Evolutionary conservation across 2,329 filamentous ascomycete species (phyloP).

Genomic region (Aureobasidium sp.): DNA sequence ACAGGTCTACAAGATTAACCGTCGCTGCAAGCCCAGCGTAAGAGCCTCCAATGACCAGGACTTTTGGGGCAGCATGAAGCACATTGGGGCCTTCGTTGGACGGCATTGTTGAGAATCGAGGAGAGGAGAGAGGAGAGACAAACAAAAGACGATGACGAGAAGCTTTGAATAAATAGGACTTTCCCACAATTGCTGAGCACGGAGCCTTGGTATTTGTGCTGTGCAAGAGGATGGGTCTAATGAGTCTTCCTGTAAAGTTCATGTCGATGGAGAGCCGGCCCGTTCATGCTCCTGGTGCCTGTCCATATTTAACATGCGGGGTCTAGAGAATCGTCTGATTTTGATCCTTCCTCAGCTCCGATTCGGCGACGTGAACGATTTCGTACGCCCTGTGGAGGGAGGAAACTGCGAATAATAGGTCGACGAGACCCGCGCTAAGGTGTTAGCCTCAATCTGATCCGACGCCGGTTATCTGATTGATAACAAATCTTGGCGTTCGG

Average conservation of each 20-base stretch:
- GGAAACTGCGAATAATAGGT: not conserved
- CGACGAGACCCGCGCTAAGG: not conserved
- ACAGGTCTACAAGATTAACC: slow-evolving; percentile 61
- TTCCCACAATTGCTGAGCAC: not conserved
- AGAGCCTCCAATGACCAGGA: slow-evolving; percentile 64
- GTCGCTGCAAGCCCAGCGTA: slow-evolving; percentile 64
- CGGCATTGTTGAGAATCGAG: not conserved
- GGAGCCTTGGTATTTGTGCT: slow-evolving; percentile 3
- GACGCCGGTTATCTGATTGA: slow-evolving; percentile 7
- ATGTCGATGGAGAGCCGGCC: not conserved
- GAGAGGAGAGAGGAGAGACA: not conserved
- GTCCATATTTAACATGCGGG: not conserved
- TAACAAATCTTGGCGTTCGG: not conserved
- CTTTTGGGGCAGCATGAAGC: slow-evolving; percentile 18
- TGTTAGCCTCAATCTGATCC: not conserved
- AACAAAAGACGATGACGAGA: not conserved
- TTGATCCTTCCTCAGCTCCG: not conserved
- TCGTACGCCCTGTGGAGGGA: not conserved
- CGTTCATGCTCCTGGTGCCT: not conserved
- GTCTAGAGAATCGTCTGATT: not conserved
- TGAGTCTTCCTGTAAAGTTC: not conserved
- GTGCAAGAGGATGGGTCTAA: not conserved
- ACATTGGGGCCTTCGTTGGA: not conserved
- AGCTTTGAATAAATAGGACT: not conserved
- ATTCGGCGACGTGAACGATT: not conserved